These are phyloP conservation scores for Xanthoparmelia taractica DNA, from an alignment of 495 filamentous ascomycete species.

Conservation along the genomic window DNA sequence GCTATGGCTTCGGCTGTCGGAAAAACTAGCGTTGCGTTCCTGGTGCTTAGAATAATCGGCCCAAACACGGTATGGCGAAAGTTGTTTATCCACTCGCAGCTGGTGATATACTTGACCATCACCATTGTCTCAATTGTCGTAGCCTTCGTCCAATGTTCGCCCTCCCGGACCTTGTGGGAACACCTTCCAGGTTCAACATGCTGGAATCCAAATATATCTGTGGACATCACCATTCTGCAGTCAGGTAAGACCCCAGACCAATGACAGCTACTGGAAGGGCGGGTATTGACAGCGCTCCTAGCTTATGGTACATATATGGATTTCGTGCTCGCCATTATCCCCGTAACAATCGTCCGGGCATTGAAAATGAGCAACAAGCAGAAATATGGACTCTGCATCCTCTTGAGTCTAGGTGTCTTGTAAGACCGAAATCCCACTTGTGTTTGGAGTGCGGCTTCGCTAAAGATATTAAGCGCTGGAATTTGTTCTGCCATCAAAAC, in stretches of 20 bases:
- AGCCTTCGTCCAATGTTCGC: neutral
- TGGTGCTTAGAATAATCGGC: constrained; percentile 6
- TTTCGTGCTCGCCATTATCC: neutral
- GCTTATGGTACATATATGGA: neutral
- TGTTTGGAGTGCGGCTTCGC: no score
- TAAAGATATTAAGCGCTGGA: neutral
- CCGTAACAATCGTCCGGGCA: neutral
- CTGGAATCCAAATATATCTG: constrained; percentile 1
- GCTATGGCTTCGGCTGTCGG: neutral
- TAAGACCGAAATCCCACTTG: no score
- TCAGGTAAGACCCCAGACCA: no score
- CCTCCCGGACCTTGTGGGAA: neutral
- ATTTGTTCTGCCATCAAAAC: neutral
- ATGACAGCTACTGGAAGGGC: no score
- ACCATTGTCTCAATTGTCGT: neutral
- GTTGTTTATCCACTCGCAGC: neutral
- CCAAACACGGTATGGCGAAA: neutral
- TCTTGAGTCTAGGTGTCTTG: constrained; percentile 6
- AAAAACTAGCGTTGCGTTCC: neutral
- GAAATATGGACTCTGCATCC: neutral
- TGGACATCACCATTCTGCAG: neutral
- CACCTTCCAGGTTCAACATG: neutral
- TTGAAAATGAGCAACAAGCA: constrained; percentile 1
- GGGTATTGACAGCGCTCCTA: neutral
- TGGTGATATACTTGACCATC: neutral